These are phyloP conservation scores for Raffaelea arxii DNA, from an alignment of 2,329 filamentous ascomycete genomes.

Conservation along the genomic window DNA sequence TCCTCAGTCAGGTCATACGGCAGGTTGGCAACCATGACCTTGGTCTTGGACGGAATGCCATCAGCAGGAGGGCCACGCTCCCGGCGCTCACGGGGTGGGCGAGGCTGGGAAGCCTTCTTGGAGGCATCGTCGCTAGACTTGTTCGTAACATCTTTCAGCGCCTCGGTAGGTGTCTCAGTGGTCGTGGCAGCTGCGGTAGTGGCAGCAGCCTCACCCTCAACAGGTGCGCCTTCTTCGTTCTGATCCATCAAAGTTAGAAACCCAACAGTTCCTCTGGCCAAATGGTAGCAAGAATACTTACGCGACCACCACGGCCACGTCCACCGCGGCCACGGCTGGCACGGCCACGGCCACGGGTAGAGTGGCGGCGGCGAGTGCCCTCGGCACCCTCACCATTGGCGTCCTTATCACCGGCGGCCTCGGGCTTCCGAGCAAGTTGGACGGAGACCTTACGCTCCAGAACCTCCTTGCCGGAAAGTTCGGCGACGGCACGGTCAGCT, in stretches of 20 bases:
- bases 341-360: slow-evolving; percentile 58
- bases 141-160: slow-evolving; percentile 54
- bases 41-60: slow-evolving; percentile 96
- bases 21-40: slow-evolving; percentile 99
- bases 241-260: slow-evolving; percentile 9
- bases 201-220: slow-evolving; percentile 37
- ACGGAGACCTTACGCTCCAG: slow-evolving; percentile 98
- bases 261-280: not conserved
- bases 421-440: slow-evolving; percentile 95
- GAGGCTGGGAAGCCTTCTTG: slow-evolving; percentile 43
- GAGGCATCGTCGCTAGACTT: slow-evolving; percentile 49
- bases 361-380: slow-evolving; percentile 52
- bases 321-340: slow-evolving; percentile 56
- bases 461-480: slow-evolving; percentile 96
- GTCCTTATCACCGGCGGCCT: slow-evolving; percentile 74
- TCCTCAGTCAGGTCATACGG: slow-evolving; percentile 97
- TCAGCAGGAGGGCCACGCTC: slow-evolving; percentile 95
- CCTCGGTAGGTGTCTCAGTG: slow-evolving; percentile 44
- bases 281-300: slow-evolving; percentile 22
- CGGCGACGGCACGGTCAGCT: slow-evolving; percentile 88
- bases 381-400: slow-evolving; percentile 67
- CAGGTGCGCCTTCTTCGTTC: slow-evolving; percentile 30
- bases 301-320: slow-evolving; percentile 55
- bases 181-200: slow-evolving; percentile 35
- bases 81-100: slow-evolving; percentile 50